Evolutionary conservation across 1,284 basidiomycete genomes (phyloP), one percentile per base, ranked within the genome.

Genomic region (Fomitopsis betulina): DNA sequence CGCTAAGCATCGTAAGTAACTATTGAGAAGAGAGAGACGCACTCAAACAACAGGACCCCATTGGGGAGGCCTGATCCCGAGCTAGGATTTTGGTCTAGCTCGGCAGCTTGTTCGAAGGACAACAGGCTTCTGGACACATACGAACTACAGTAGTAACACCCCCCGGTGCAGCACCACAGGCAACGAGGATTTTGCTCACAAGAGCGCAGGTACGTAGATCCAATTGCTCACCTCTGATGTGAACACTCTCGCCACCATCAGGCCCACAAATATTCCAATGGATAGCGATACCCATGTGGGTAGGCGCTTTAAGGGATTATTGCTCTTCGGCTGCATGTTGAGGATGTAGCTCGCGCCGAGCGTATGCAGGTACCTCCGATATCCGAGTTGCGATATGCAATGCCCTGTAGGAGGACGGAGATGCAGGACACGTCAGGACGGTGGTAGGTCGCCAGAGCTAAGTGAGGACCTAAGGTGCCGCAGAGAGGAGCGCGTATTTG

Each of bases 181-280:
- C 13, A 8, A 37, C 35, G 35, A 37, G 3, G 35, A 6, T 12
- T 12, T 12, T 37, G 12, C 35, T 37, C 35, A 37, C 35, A 37
- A 37, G 35, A 9, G 35, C 9, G n/a, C 23, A 40, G 35, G 42
- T 25, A 50, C 35, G 35, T 37, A 37, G 35, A 9, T 1, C 13
- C 9, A 15, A 37, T 37, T 12, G 66, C 67, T 70, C 62, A 68
- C 69, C 37, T 67, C 58, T 1, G 71, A 66, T 25, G 83, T 82
- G 60, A 87, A 68, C 5, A 83, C 62, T 38, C 81, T 76, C 15
- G 87, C 80, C 53, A 91, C 72, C 49, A 87, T 62, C 49, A 89
- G 73, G n/a, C 89, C 89, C 47, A 87, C 71, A 47, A 87, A 65
- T 23, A 92, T 72, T 52, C 89, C 90, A 60, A 91, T 69, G 50